A percentile compares a stretch with the other conserved stretches of the same genome.
Evolutionary conservation across 2,329 filamentous ascomycete species (phyloP).

Genomic region (Penicillium sp.): DNA sequence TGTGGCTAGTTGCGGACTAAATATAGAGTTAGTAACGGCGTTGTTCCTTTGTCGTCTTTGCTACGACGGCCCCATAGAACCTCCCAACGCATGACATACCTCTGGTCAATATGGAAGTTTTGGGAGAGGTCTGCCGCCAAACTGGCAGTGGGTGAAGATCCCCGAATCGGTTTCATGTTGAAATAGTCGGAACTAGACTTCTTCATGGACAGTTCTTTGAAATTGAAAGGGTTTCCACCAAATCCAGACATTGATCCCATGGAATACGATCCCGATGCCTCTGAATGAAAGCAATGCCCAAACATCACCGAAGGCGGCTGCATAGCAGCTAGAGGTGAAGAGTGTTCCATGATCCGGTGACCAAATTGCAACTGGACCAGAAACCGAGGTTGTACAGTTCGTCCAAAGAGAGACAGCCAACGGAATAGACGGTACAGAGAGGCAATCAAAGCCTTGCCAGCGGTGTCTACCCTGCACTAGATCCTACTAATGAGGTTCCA

Average conservation of each 20-base stretch:
- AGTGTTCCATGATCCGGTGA: conserved; percentile 72
- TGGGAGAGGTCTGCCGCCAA: conserved; percentile 92
- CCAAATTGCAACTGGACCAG: conserved; percentile 15
- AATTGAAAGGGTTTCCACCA: conserved; percentile 68
- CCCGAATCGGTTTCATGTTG: conserved; percentile 70
- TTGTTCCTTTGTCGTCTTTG: conserved; percentile 13
- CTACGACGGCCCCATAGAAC: neutral
- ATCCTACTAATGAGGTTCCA: conserved; percentile 10
- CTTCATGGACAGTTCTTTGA: conserved; percentile 72
- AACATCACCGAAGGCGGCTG: conserved; percentile 67
- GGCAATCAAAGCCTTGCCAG: neutral
- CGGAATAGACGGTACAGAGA: neutral
- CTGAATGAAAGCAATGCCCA: conserved; percentile 61
- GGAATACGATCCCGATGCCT: conserved; percentile 54
- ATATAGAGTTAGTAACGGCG: conserved; percentile 42
- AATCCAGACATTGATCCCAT: conserved; percentile 53
- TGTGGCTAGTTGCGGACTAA: conserved; percentile 76
- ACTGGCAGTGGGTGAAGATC: conserved; percentile 87
- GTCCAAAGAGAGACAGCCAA: neutral
- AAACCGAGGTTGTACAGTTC: conserved; percentile 16
- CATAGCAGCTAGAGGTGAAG: conserved; percentile 91
- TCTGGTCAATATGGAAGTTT: conserved; percentile 94
- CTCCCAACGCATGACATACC: conserved; percentile 52
- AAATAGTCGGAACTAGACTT: conserved; percentile 74
- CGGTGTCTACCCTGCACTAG: conserved; percentile 7